Conservation (phyloP, 192 early-diverging fungal species). For the Powellomyces hirtus region DNA sequence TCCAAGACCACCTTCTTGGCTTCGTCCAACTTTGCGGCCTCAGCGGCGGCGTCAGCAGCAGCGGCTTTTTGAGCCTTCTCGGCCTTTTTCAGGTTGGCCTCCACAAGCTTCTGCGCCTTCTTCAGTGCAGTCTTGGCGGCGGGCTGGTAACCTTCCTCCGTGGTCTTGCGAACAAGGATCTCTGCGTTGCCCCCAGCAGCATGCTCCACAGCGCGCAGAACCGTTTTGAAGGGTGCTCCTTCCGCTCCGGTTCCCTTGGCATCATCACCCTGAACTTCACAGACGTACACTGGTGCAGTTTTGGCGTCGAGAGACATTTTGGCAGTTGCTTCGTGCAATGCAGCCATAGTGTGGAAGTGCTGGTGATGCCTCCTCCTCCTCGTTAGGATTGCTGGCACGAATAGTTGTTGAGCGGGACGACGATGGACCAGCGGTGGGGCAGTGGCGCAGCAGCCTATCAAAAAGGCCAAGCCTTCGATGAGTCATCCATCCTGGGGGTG, state of each 20-base stretch:
- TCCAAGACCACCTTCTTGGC: slow-evolving; percentile 78
- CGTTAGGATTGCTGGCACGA: no score
- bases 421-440: no score
- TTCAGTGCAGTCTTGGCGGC: slow-evolving; percentile 89
- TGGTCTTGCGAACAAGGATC: slow-evolving; percentile 68
- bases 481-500: no score
- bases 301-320: background rate
- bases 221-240: slow-evolving; percentile 74
- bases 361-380: no score
- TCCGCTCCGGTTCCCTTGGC: slow-evolving; percentile 71
- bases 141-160: slow-evolving; percentile 68
- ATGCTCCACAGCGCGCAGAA: slow-evolving; percentile 67
- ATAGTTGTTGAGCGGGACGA: no score
- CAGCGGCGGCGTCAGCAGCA: slow-evolving; percentile 53
- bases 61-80: slow-evolving; percentile 43
- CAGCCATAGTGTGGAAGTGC: no score
- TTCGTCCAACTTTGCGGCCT: slow-evolving; percentile 74
- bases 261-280: slow-evolving; percentile 83
- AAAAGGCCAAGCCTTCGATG: no score
- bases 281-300: slow-evolving; percentile 58
- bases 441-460: no score
- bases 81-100: slow-evolving; percentile 64
- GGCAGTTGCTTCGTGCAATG: no score
- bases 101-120: slow-evolving; percentile 84
- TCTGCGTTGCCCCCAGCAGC: slow-evolving; percentile 29